These are phyloP conservation scores for Boletus semigastroideus DNA, from an alignment of 1,284 basidiomycete species.

Conservation along the genomic window DNA sequence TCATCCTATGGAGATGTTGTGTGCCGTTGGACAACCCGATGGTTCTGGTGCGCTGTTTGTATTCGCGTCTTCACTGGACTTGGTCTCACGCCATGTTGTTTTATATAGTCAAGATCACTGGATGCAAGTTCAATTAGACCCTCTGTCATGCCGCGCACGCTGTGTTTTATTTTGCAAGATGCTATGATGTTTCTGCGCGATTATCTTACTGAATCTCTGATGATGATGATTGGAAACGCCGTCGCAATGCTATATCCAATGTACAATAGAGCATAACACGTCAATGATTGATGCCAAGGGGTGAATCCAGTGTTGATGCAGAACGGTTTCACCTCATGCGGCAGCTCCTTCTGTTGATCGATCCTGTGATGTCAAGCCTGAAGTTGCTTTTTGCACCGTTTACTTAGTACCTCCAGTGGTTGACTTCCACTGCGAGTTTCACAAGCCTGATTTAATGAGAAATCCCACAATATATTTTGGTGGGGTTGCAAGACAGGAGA, in stretches of 20 bases:
- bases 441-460: too few relatives aligned
- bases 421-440: too few relatives aligned
- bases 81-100: slow-evolving; percentile 8
- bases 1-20: slow-evolving; percentile 81
- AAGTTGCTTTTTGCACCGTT: too few relatives aligned
- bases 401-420: too few relatives aligned
- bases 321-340: too few relatives aligned
- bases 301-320: too few relatives aligned
- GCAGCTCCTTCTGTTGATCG: too few relatives aligned
- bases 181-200: background rate
- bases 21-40: slow-evolving; percentile 70
- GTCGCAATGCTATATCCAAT: slow-evolving; percentile 18
- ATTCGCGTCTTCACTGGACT: background rate
- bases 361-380: too few relatives aligned
- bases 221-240: slow-evolving; percentile 8
- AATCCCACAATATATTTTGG: too few relatives aligned
- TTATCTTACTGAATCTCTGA: slow-evolving; percentile 13
- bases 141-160: background rate
- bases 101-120: slow-evolving; percentile 43
- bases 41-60: slow-evolving; percentile 57
- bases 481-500: too few relatives aligned
- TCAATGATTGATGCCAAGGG: background rate
- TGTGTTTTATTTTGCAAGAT: background rate
- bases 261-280: slow-evolving; percentile 15
- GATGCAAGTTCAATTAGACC: slow-evolving; percentile 38